phyloP scores from a whole-genome alignment of 352 stramenopile genomes.

The Phytopythium mirpurense region DNA sequence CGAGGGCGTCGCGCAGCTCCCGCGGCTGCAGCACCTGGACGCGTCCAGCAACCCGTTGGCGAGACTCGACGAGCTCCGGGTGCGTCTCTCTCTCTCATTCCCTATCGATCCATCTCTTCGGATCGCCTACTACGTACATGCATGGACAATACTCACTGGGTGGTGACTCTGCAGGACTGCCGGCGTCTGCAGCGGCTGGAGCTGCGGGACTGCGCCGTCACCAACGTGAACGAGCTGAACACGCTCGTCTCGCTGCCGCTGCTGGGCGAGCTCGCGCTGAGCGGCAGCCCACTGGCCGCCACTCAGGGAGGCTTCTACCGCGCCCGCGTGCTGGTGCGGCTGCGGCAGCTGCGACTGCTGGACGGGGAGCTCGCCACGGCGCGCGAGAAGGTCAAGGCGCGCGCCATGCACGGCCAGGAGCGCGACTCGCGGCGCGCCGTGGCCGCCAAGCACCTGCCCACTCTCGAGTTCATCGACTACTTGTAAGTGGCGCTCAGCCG shows the following conservation, averaged over 20 bases:
- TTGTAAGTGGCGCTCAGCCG: conserved; percentile 42
- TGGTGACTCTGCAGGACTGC: too few species aligned
- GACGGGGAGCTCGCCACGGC: conserved; percentile 48
- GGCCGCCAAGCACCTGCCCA: conserved; percentile 45
- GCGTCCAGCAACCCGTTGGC: conserved; percentile 51
- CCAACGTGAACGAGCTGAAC: conserved; percentile 62
- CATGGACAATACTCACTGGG: too few species aligned
- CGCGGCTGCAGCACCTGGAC: conserved; percentile 48
- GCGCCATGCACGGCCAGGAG: conserved; percentile 71
- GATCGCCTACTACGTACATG: too few species aligned
- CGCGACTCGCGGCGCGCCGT: conserved; percentile 44
- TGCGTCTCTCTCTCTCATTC: conserved; percentile 16
- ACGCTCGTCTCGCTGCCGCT: conserved; percentile 34
- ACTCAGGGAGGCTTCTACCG: conserved; percentile 48
- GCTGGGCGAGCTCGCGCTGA: conserved; percentile 38
- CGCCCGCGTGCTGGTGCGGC: conserved; percentile 48
- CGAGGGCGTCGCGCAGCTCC: conserved; percentile 34
- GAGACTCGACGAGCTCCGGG: conserved; percentile 33
- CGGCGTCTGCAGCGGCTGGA: conserved; percentile 46
- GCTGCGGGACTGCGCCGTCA: conserved; percentile 39
- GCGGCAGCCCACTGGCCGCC: conserved; percentile 28
- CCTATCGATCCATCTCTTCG: too few species aligned
- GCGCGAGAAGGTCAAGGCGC: conserved; percentile 73
- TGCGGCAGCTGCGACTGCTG: conserved; percentile 50
- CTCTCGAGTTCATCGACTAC: conserved; percentile 57